Evolutionary conservation across 768 basidiomycete genomes (phyloP).

Genomic region (Rhizopogon vesiculosus): DNA sequence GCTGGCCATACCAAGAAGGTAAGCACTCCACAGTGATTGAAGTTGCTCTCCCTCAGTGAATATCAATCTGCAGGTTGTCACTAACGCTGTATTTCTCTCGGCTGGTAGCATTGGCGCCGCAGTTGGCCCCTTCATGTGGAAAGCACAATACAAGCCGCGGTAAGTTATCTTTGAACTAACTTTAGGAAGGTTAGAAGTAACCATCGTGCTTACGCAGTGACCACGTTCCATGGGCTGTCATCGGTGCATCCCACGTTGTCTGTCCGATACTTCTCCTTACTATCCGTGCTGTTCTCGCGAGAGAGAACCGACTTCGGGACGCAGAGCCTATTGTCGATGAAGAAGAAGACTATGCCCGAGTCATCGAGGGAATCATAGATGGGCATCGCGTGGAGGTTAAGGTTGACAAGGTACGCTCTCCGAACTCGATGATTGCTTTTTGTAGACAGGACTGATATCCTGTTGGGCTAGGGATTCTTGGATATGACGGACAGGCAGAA

Average conservation of each 20-base stretch:
- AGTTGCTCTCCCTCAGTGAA: background rate
- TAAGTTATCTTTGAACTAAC: conserved; percentile 15
- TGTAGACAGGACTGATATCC: background rate
- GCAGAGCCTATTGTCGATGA: conserved; percentile 43
- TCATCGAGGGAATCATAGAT: conserved; percentile 43
- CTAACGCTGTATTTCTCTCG: conserved; percentile 61
- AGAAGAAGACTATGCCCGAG: conserved; percentile 45
- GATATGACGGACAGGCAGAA: conserved; percentile 73
- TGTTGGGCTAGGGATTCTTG: conserved; percentile 51
- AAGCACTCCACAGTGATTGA: conserved; percentile 28
- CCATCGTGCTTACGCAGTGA: conserved; percentile 33
- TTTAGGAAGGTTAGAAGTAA: background rate
- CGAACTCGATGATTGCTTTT: background rate
- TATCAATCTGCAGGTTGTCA: conserved; percentile 2
- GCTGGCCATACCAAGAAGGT: conserved; percentile 64
- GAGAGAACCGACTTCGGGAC: conserved; percentile 55
- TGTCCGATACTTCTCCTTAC: conserved; percentile 41
- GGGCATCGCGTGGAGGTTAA: conserved; percentile 36
- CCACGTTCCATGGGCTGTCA: conserved; percentile 67
- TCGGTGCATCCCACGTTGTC: conserved; percentile 50
- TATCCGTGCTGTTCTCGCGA: conserved; percentile 46
- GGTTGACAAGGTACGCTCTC: conserved; percentile 26
- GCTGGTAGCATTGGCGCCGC: conserved; percentile 60
- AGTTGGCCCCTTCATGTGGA: conserved; percentile 71
- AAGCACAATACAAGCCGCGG: conserved; percentile 56